These are phyloP conservation scores for Liquidambar formosana DNA, from an alignment of 164 flowering plant species.

Conservation along the genomic window DNA sequence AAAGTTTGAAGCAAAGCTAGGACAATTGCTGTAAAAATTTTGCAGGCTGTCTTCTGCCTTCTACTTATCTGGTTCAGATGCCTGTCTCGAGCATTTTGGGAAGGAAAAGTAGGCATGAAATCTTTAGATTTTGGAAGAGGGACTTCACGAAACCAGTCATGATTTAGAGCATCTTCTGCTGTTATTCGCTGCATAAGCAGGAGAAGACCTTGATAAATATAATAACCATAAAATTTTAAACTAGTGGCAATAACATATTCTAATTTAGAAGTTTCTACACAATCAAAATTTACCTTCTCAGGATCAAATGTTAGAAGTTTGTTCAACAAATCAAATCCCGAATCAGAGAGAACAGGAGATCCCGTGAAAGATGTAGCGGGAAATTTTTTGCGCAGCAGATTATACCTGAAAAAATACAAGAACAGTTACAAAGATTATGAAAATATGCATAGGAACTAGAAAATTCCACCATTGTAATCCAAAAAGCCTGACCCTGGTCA, in stretches of 20 bases:
- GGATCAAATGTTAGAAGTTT: slow-evolving; percentile 44
- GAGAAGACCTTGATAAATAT: not conserved
- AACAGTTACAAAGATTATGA: no score
- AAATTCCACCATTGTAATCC: not conserved
- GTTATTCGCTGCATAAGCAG: slow-evolving; percentile 55
- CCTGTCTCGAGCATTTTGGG: slow-evolving; percentile 42
- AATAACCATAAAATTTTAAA: not conserved
- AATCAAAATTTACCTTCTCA: slow-evolving; percentile 42
- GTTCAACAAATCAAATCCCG: slow-evolving; percentile 46
- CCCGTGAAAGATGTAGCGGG: slow-evolving; percentile 46
- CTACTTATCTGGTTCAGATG: slow-evolving; percentile 13
- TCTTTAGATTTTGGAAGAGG: slow-evolving; percentile 72
- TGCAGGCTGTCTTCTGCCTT: not conserved
- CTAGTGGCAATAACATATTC: not conserved
- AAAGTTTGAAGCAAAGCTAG: not conserved
- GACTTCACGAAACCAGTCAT: slow-evolving; percentile 73
- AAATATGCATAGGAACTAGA: not conserved
- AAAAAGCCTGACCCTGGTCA: not conserved
- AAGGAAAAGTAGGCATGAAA: slow-evolving; percentile 59
- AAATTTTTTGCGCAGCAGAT: slow-evolving; percentile 42
- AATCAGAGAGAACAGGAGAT: slow-evolving; percentile 41
- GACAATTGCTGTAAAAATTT: not conserved
- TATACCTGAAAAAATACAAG: slow-evolving; percentile 23
- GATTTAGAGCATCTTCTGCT: slow-evolving; percentile 69
- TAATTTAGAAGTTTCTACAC: not conserved